These are phyloP conservation scores for Schizonepeta tenuifolia DNA, from an alignment of 257 asterid genomes.

Conservation along the genomic window DNA sequence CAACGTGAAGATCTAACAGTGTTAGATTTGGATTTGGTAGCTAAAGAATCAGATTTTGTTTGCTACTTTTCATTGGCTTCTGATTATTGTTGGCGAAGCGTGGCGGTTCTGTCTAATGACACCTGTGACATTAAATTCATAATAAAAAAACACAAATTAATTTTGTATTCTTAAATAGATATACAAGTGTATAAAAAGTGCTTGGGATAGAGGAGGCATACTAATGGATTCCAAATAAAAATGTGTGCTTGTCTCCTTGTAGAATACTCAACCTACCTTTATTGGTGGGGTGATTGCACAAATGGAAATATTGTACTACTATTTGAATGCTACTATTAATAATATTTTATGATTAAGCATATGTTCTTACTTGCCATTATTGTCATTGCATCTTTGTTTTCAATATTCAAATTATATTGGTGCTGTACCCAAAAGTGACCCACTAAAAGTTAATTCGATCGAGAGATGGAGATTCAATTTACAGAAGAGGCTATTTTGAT, in stretches of 20 bases:
- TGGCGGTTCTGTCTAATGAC: conserved; percentile 29
- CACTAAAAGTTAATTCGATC: background rate
- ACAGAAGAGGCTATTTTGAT: too few species aligned
- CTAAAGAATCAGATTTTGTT: conserved; percentile 37
- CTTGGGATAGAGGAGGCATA: conserved; percentile 39
- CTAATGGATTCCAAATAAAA: conserved; percentile 25
- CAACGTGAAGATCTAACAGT: background rate
- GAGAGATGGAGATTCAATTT: background rate
- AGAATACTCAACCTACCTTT: conserved; percentile 12
- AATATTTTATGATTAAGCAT: conserved; percentile 21
- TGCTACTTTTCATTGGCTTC: background rate
- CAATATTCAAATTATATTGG: background rate
- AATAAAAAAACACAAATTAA: background rate
- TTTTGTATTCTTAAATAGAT: background rate
- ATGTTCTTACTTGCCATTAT: conserved; percentile 36
- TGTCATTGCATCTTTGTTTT: conserved; percentile 22
- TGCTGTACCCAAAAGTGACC: conserved; percentile 11
- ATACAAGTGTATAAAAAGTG: conserved; percentile 20
- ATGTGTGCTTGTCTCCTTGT: conserved; percentile 34
- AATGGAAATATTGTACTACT: background rate
- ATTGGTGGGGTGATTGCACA: conserved; percentile 7
- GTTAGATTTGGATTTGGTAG: conserved; percentile 37
- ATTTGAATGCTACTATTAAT: background rate
- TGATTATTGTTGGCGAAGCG: conserved; percentile 24
- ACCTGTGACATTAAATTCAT: conserved; percentile 27